Percentiles rank a stretch among this genome's conserved stretches.
phyloP scores from a whole-genome alignment of 2,329 filamentous ascomycete species.

The Cordyceps cateniannulata region DNA sequence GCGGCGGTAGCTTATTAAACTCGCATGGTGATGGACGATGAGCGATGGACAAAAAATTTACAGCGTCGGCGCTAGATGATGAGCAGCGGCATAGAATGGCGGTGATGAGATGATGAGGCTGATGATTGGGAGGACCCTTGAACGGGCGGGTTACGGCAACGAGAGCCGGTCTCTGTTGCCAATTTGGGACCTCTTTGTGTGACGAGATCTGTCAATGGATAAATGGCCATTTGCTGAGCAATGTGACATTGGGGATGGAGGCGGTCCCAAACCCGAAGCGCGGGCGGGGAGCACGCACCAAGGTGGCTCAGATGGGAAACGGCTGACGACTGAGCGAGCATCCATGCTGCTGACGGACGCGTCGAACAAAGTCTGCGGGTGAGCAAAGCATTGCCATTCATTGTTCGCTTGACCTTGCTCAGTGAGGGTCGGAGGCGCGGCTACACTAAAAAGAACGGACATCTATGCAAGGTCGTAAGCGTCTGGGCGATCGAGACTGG shows the following conservation, averaged over 20 bases:
- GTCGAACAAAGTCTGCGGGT: too few relatives aligned
- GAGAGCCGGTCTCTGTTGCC: constrained; percentile 2
- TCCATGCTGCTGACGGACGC: too few relatives aligned
- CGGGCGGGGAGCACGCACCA: not conserved
- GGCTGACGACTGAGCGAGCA: not conserved
- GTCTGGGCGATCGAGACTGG: not conserved
- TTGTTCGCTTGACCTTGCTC: not conserved
- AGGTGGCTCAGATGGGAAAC: constrained; percentile 3
- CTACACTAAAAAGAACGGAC: not conserved
- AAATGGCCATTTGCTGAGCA: not conserved
- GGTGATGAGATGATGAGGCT: not conserved
- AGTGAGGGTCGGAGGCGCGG: not conserved
- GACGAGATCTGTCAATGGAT: constrained; percentile 5
- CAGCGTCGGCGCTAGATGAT: not conserved
- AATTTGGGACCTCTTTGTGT: not conserved
- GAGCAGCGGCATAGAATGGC: not conserved
- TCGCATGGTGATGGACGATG: not conserved
- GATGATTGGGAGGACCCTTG: not conserved
- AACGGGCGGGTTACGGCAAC: not conserved
- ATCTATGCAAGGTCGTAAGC: not conserved
- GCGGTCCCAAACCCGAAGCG: not conserved
- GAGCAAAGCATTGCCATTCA: too few relatives aligned
- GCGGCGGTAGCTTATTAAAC: not conserved
- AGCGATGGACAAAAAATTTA: not conserved
- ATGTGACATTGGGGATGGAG: not conserved